Base-by-base conservation (phyloP, 306 rosid species). In the Cucurbita ficifolia region DNA sequence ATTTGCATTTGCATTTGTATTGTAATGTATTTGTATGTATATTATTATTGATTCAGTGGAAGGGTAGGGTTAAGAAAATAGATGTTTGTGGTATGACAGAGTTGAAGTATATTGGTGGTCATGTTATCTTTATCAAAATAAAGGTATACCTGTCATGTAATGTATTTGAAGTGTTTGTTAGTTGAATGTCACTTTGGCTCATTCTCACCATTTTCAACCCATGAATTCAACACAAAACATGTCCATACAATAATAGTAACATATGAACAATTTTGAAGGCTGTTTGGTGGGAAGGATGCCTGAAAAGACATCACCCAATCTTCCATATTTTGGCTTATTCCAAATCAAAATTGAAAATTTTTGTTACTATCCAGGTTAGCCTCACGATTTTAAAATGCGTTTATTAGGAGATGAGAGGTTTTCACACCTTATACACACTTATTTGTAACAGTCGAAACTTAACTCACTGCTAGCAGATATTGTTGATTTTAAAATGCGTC, bases 41-140 rank as follows among this genome's bases (percentile, higher is more conserved):
- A 49, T 70, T 70, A 70, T 42, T 65, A 43, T 72, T 36, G 76
- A 38, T 53, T 39, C 49, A 52, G 64, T 52, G n/a, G 35, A 72
- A 72, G 62, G 49, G 1, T 54, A 72, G 52, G 52, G 19, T 53
- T 72, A 72, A 52, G 64, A 11, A 72, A 70, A 50, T 50, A 40
- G 59, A 50, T 69, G 33, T 29, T 29, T 29, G 22, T 4, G 18
- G 14, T 46, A 49, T 29, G 74, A 50, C 33, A 70, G 29, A 70
- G 17, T 49, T 17, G 55, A 68, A 68, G 38, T 68, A 49, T 69
- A 70, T 46, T 49, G 45, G 22, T 70, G 38, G 24, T 67, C 55
- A 6, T 64, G 57, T 33, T 59, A 59, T 59, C 65, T 33, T 33
- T 17, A 33, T 59, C 16, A 29, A 33, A 35, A 33, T 29, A 59